phyloP scores from a whole-genome alignment of 345 rosid genomes.

The Eucalyptus globulus region DNA sequence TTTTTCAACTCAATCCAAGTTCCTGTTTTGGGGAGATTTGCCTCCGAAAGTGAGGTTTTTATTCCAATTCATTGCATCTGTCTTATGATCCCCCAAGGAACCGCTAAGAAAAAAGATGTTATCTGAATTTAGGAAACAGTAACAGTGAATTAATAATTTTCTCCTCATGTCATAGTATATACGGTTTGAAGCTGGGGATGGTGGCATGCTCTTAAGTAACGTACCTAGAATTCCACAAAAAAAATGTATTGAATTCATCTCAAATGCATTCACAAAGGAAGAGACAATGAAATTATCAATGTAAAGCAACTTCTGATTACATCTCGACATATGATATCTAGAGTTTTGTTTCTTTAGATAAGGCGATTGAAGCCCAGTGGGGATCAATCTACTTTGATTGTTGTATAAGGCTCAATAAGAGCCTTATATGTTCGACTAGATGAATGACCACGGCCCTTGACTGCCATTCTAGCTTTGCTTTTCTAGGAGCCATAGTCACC shows the following conservation, averaged over 20 bases:
- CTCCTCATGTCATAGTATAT: too few relatives aligned
- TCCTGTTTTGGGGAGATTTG: too few relatives aligned
- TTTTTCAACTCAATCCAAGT: too few relatives aligned
- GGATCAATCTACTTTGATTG: background rate
- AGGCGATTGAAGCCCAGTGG: background rate
- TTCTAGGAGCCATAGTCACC: background rate
- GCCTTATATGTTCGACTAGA: background rate
- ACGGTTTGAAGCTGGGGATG: background rate
- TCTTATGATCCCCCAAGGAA: too few relatives aligned
- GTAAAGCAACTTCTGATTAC: background rate
- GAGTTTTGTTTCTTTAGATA: background rate
- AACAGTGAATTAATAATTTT: too few relatives aligned
- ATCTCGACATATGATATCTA: background rate
- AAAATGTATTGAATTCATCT: background rate
- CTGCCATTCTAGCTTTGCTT: background rate
- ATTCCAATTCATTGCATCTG: too few relatives aligned
- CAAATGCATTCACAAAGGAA: background rate
- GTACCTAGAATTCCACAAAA: background rate
- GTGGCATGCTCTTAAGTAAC: background rate
- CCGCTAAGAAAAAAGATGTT: too few relatives aligned
- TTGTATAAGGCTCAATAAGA: background rate
- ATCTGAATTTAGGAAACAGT: too few relatives aligned
- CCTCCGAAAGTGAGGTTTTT: too few relatives aligned
- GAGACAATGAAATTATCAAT: background rate
- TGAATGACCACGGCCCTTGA: background rate